Conservation (phyloP, 2,329 filamentous ascomycete genomes). For the Cercospora zeae-maydis region DNA sequence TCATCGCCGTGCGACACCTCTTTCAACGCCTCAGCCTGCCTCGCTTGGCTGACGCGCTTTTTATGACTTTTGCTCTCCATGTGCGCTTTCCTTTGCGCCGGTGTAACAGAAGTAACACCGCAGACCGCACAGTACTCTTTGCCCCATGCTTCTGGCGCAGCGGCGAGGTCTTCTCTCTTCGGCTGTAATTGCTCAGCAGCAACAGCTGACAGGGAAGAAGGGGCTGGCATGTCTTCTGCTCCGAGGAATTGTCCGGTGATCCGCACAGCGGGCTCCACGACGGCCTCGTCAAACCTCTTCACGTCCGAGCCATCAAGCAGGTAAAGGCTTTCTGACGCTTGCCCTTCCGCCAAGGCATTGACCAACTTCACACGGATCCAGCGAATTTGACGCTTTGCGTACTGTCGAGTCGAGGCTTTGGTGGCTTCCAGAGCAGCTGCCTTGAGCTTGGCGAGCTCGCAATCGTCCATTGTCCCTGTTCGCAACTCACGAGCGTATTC, state of each 20-base stretch:
- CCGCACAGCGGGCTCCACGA: constrained; percentile 61
- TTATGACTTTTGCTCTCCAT: constrained; percentile 54
- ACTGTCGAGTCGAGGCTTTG: constrained; percentile 79
- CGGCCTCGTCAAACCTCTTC: constrained; percentile 57
- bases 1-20: neutral
- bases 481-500: constrained; percentile 55
- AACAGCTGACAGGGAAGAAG: constrained; percentile 53
- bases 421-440: constrained; percentile 65
- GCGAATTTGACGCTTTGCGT: constrained; percentile 76
- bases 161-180: constrained; percentile 49
- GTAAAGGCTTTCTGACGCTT: constrained; percentile 61
- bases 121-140: constrained; percentile 69
- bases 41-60: constrained; percentile 23
- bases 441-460: constrained; percentile 55
- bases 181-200: constrained; percentile 57
- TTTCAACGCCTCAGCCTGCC: neutral
- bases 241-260: constrained; percentile 63
- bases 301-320: constrained; percentile 76
- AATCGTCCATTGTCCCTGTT: constrained; percentile 20
- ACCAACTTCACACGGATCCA: constrained; percentile 87
- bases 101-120: constrained; percentile 52
- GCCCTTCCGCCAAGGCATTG: constrained; percentile 56
- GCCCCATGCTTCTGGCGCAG: constrained; percentile 46
- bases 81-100: constrained; percentile 58
- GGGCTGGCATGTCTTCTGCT: constrained; percentile 52